Conservation (phyloP, 1,139 yeast species). For the Taiozyma sp. region DNA sequence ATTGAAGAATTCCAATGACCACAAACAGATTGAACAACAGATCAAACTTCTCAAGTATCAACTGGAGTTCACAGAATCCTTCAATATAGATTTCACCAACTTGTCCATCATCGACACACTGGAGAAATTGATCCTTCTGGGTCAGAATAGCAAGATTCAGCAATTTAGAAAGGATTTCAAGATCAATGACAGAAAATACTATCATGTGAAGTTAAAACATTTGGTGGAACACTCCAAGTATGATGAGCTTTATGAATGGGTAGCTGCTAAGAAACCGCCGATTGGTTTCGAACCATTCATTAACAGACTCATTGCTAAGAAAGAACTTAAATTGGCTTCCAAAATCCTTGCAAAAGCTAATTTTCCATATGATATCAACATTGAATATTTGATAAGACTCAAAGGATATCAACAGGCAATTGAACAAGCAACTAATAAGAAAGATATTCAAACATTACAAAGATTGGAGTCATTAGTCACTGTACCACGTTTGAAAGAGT, state of each 20-base stretch:
- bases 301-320: constrained; percentile 22
- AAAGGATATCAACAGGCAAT: constrained; percentile 53
- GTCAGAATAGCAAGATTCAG: constrained; percentile 54
- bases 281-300: constrained; percentile 70
- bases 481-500: constrained; percentile 6
- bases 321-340: constrained; percentile 13
- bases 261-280: constrained; percentile 51
- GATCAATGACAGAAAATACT: constrained; percentile 55
- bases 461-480: constrained; percentile 3
- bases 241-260: constrained; percentile 50
- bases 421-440: constrained; percentile 51
- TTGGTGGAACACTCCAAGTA: constrained; percentile 49
- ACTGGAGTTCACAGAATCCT: constrained; percentile 47
- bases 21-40: constrained; percentile 41
- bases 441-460: constrained; percentile 31
- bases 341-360: constrained; percentile 9
- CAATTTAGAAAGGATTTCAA: constrained; percentile 57
- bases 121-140: constrained; percentile 43
- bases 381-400: constrained; percentile 46
- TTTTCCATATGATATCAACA: constrained; percentile 27
- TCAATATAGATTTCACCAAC: constrained; percentile 46
- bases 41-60: constrained; percentile 46
- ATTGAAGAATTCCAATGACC: constrained; percentile 23
- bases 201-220: constrained; percentile 55
- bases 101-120: constrained; percentile 55